Base-by-base conservation (phyloP, 2,329 filamentous ascomycete species). In the Metarhizium robertsii region DNA sequence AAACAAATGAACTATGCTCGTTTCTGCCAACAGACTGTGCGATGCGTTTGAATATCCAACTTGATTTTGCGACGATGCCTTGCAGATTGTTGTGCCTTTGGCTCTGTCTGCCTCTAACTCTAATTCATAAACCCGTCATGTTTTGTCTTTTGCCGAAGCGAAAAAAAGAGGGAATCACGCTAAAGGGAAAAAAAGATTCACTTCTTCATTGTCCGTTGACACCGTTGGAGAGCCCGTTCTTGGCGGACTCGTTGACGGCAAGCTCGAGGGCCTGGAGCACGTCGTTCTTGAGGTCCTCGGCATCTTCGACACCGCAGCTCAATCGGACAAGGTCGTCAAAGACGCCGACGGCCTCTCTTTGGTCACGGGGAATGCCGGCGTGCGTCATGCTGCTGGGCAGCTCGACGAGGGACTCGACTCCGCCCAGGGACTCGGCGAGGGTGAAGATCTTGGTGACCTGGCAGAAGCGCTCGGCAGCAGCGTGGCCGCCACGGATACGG, bases 381-480 rank as follows among this genome's bases (percentile, higher is more conserved):
- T 99, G 94, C 18, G 94, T 99, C 94, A 99, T 99, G 73, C 85
- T 89, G 65, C 88, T 89, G 25, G 94, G 94, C 2, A 99, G 83
- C 75, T 99, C 94, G 63, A 92, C 86, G 59, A 99, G 78, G 66
- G 83, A 88, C 81, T 99, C 94, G 50, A 99, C 87, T 55, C 92
- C 94, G 58, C 94, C 94, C 29, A 99, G 75, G 57, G 84, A 90
- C 79, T 99, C 94, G 34, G 94, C 94, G 6, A 99, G 80, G 1
- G 91, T 96, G 75, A 96, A 97, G 70, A 99, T 85, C 66, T 84
- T 84, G 47, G 92, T 96, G 57, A 81, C 75, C 72, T 94, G 86
- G 79, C 94, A 97, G 82, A 99, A 99, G 53, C 85, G 82, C 74
- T 95, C 88, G 14, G 94, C 94, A 1, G 92, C 92, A 49, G 79